Evolutionary conservation across 2,329 filamentous ascomycete genomes (phyloP), one percentile per base, ranked within the genome.

Genomic region (Fusarium gaditjirri): DNA sequence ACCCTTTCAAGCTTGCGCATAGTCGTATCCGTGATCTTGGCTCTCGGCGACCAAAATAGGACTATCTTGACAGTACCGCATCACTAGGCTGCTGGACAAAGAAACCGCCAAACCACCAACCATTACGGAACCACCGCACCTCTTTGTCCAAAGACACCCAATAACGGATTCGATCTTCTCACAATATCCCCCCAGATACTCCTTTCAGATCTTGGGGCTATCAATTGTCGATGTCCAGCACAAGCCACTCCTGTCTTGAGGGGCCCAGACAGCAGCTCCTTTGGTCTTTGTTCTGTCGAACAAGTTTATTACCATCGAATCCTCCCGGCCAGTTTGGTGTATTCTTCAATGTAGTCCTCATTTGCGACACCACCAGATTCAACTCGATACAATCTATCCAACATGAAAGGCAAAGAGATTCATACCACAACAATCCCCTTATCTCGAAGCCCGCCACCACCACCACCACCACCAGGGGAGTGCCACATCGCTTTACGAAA

Each of bases 271-370:
- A 53, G 38, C 46, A 39, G 47, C 49, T 23, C 29, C 33, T 47
- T 29, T 29, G 17, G 66, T 33, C 74, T 76, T 76, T 76, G 74
- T 76, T 61, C 55, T 29, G 16, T 27, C 39, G 53, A 54, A 65
- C 67, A 66, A 65, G 68, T 42, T 74, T 76, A 76, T 76, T 75
- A 76, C 73, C 58, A 42, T 38, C 49, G 31, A 63, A 64, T 25
- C 41, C 35, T 55, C 57, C 50, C 59, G 29, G 47, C 23, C 35
- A n/a, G 54, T 19, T 17, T 38, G 13, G n/a, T 46, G n/a, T 59
- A 8, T 25, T 44, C 33, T 29, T 33, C 47, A 36, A 36, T 16
- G 16, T 38, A 23, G n/a, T 59, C 36, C 25, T 35, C 44, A 42
- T 38, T 33, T 38, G 41, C 33, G 38, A 52, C 21, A 66, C 38